Conservation (phyloP, 441 rosid genomes). For the Raphanus hybrid region DNA sequence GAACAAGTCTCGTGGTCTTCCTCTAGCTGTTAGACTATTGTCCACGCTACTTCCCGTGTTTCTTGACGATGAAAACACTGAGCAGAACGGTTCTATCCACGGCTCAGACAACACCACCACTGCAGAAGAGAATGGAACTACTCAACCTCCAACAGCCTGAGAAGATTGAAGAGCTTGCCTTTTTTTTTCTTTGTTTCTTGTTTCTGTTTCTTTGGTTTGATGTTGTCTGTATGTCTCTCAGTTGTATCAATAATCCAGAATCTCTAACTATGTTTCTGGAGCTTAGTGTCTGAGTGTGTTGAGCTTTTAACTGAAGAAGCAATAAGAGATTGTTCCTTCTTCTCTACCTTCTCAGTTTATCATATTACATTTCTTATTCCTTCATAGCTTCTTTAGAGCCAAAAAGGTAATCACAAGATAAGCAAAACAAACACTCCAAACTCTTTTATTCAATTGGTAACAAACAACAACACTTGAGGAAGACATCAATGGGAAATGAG, state of each 20-base stretch:
- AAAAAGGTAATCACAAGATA: background rate
- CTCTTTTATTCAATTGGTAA: conserved; percentile 23
- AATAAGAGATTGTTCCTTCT: background rate
- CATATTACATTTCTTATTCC: background rate
- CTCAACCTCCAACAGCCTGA: background rate
- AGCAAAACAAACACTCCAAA: conserved; percentile 28
- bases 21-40: conserved; percentile 43
- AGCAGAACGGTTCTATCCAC: background rate
- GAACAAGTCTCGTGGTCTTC: conserved; percentile 55
- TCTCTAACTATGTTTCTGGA: conserved; percentile 3
- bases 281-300: background rate
- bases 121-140: background rate
- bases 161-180: background rate
- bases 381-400: background rate
- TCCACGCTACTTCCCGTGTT: conserved; percentile 37
- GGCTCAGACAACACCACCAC: background rate
- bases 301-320: background rate
- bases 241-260: conserved; percentile 28
- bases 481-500: conserved; percentile 19
- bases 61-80: conserved; percentile 7
- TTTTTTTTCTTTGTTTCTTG: background rate
- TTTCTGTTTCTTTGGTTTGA: conserved; percentile 1
- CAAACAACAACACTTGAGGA: conserved; percentile 27
- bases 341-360: no score
- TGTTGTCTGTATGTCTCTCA: conserved; percentile 18